A percentile compares a stretch with the other conserved stretches of the same genome.
Evolutionary conservation across 129 eudicot species (phyloP).

Genomic region (Pseudognaphalium luteoalbum): DNA sequence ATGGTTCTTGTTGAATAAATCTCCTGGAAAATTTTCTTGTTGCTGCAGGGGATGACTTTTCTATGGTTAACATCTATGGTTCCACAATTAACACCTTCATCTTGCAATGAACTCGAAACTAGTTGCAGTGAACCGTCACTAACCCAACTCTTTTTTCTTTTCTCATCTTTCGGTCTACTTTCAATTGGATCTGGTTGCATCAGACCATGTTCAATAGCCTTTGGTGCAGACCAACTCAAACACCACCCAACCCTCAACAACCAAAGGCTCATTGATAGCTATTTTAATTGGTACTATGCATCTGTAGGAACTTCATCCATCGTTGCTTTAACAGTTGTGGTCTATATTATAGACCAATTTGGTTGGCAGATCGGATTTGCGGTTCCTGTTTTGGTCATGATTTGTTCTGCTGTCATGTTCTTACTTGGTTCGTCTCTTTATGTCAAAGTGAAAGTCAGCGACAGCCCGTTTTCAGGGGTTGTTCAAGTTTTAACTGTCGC

Average conservation of each 20-base stretch:
- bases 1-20: background rate
- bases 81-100: conserved; percentile 56
- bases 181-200: conserved; percentile 61
- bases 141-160: conserved; percentile 42
- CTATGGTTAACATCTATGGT: conserved; percentile 65
- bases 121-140: conserved; percentile 41
- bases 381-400: conserved; percentile 48
- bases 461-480: conserved; percentile 42
- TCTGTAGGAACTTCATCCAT: conserved; percentile 25
- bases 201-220: conserved; percentile 61
- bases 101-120: conserved; percentile 33
- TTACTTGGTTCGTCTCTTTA: conserved; percentile 45
- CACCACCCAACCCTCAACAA: conserved; percentile 36
- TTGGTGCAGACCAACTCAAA: conserved; percentile 60
- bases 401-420: conserved; percentile 40
- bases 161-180: conserved; percentile 46
- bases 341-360: conserved; percentile 49
- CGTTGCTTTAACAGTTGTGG: conserved; percentile 43
- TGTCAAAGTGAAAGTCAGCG: conserved; percentile 32
- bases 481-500: conserved; percentile 44
- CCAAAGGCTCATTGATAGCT: conserved; percentile 43
- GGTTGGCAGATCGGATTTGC: conserved; percentile 68
- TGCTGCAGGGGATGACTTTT: conserved; percentile 53
- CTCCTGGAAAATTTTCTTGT: background rate
- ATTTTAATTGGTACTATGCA: conserved; percentile 65